Evolutionary conservation across 179 eudicot genomes (phyloP).

Genomic region (Beta lomatogona): DNA sequence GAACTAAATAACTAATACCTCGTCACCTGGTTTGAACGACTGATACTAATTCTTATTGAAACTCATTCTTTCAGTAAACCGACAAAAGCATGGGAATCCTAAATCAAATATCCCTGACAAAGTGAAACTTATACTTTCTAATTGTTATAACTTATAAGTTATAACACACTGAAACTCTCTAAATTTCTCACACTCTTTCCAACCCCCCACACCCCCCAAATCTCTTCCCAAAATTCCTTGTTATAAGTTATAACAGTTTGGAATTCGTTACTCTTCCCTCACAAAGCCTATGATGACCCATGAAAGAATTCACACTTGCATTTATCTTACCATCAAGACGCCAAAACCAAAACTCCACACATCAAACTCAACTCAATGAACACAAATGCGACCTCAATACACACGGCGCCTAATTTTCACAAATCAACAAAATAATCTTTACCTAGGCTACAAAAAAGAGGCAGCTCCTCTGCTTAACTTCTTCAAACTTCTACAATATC

Average conservation of each 20-base stretch:
- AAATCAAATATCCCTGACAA: not conserved
- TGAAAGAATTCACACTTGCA: not conserved
- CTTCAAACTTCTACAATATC: not conserved
- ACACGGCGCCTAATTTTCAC: not conserved
- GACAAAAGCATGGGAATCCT: not conserved
- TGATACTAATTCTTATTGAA: not conserved
- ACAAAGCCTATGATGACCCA: not conserved
- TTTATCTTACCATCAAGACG: not conserved
- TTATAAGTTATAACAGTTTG: too few relatives aligned
- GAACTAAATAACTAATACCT: too few relatives aligned
- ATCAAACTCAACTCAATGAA: not conserved
- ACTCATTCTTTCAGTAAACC: not conserved
- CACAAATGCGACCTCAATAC: not conserved
- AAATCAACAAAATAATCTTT: not conserved
- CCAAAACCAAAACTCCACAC: not conserved
- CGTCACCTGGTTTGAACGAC: too few relatives aligned
- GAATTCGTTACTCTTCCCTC: too few relatives aligned
- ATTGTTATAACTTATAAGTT: too few relatives aligned
- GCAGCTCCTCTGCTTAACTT: not conserved
- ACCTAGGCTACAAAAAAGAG: not conserved
- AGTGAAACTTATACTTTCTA: not conserved
- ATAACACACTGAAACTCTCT: too few relatives aligned
- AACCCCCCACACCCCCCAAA: too few relatives aligned
- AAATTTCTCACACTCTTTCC: too few relatives aligned
- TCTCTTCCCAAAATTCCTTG: too few relatives aligned